Conservation (phyloP, 345 rosid species). For the Clarkia xantiana region DNA sequence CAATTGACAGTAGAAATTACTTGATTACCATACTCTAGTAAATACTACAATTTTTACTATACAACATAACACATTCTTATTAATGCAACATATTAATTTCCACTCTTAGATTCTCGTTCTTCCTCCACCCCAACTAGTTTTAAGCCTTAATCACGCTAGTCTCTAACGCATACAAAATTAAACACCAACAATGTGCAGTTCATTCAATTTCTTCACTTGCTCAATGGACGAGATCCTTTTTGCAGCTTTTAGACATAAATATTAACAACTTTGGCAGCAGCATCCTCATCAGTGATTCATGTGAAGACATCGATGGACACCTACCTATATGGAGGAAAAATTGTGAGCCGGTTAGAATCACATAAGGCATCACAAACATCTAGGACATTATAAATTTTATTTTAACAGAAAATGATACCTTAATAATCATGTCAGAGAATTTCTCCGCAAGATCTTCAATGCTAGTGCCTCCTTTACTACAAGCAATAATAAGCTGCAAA, state of each 20-base stretch:
- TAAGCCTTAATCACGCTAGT: neutral
- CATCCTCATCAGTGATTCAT: constrained; percentile 95
- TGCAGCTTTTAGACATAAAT: constrained; percentile 71
- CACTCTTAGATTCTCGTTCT: too few relatives aligned
- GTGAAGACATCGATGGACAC: constrained; percentile 86
- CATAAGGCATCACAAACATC: neutral
- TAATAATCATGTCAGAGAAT: constrained; percentile 87
- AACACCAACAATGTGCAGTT: constrained; percentile 90
- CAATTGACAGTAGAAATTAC: too few relatives aligned
- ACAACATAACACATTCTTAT: too few relatives aligned
- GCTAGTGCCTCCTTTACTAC: constrained; percentile 97
- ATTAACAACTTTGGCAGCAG: constrained; percentile 91
- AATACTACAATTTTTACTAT: too few relatives aligned
- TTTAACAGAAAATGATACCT: constrained; percentile 35
- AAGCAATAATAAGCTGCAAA: constrained; percentile 81
- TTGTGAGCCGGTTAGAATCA: neutral
- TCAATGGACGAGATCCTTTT: constrained; percentile 69
- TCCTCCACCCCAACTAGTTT: too few relatives aligned
- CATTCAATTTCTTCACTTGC: constrained; percentile 93
- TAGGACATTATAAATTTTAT: neutral
- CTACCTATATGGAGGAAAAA: constrained; percentile 19
- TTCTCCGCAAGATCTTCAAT: constrained; percentile 99
- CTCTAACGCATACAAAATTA: constrained; percentile 7
- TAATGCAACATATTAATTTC: too few relatives aligned
- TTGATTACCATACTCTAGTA: too few relatives aligned